Evolutionary conservation across 208 protist genomes (phyloP), one percentile per base, ranked within the genome.

Genomic region (Histomonas meleagridis): DNA sequence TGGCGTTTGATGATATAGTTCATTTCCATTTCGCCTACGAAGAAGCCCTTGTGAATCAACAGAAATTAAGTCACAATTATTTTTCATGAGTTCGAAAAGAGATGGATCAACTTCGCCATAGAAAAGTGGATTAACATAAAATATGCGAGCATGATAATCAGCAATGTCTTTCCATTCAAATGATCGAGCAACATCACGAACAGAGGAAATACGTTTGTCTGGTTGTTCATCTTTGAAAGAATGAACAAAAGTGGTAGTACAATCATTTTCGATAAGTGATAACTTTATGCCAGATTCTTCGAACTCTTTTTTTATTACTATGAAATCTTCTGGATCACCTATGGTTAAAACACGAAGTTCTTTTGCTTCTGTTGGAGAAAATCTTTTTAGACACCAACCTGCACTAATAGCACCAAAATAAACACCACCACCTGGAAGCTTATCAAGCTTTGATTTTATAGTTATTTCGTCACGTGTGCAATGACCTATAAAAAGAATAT

Each of bases 401-500:
- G 70, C 70, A 18, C 40, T 23, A n/a, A 21, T 43, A n/a, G 70
- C 70, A 23, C 70, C 70, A 28, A 81, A 81, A 51, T 81, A 81
- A 10, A 51, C 35, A 21, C 70, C 70, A 51, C 70, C 70, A 51
- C 70, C 70, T 51, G 70, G 40, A 46, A 26, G 35, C 16, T 81
- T 12, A 32, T 32, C 18, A 51, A 23, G 9, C 14, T 51, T 43
- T 9, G 14, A 14, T 7, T 51, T 21, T 12, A 81, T 81, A 4
- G 70, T 51, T 32, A 81, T 81, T 32, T 46, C 70, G 51, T 81
- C 70, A 5, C 35, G 26, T 9, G 70, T 81, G 43, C 40, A 81
- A 81, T 81, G 70, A 23, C 70, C 70, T n/a, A 81, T 43, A 51
- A 81, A 81, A 4, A 81, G 32, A 23, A 81, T 81, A 81, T 65